Conservation (phyloP, 179 eudicot species). For the Gypsophila paniculata region DNA sequence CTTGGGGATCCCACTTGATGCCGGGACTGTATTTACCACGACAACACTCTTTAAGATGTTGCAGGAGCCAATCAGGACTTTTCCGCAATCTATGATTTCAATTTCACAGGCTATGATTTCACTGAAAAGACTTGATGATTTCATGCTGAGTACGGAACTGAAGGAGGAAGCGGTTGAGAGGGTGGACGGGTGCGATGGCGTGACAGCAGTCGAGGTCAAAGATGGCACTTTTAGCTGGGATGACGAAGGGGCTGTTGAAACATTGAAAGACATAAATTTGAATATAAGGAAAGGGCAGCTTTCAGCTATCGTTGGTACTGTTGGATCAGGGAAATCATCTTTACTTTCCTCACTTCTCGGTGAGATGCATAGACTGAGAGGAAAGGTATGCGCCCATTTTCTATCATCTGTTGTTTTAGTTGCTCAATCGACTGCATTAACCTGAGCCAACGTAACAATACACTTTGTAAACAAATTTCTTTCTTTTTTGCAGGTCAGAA, state of each 20-base stretch:
- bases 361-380: conserved; percentile 77
- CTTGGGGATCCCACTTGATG: conserved; percentile 62
- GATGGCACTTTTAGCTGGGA: conserved; percentile 87
- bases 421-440: background rate
- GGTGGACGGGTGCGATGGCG: conserved; percentile 42
- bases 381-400: conserved; percentile 52
- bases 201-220: conserved; percentile 60
- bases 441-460: background rate
- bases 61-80: conserved; percentile 83
- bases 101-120: conserved; percentile 93
- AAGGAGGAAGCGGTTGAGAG: conserved; percentile 60
- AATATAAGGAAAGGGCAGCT: conserved; percentile 67
- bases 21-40: conserved; percentile 79
- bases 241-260: conserved; percentile 57
- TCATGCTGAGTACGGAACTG: conserved; percentile 73
- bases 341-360: conserved; percentile 80
- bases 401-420: background rate
- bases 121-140: conserved; percentile 62
- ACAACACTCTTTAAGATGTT: conserved; percentile 69
- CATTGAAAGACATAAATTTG: conserved; percentile 49
- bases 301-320: conserved; percentile 89
- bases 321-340: conserved; percentile 93
- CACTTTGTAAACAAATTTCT: background rate
- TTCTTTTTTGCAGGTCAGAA: conserved; percentile 45
- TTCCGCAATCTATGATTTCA: conserved; percentile 91